Evolutionary conservation across 345 rosid genomes (phyloP), one percentile per base, ranked within the genome.

Genomic region (Acer campestre): DNA sequence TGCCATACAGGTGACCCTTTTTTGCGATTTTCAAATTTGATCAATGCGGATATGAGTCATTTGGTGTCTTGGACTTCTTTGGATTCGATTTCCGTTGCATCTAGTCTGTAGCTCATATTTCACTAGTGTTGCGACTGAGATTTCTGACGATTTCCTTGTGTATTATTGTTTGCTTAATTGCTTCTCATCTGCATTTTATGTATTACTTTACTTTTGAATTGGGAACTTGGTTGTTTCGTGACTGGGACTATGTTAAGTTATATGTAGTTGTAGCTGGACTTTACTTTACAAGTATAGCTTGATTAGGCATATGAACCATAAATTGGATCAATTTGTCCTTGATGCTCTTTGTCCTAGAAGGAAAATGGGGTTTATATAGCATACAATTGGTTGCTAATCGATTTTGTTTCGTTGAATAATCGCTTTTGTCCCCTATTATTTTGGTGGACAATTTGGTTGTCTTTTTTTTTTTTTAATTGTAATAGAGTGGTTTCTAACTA

Each of bases 1-100:
- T 66, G 97, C 92, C 62, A 7, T 96, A 72, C 98, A 94, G 93
- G 99, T 92, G 70, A 62, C 29, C 16, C 8, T 12, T 72, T 14
- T 61, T 46, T 62, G 17, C 2, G 71, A 51, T 53, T 67, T 64
- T 22, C 7, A 73, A 23, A 16, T 61, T 64, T 66, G 59, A 22
- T 61, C 42, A 78, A 73, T 80, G 77, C 25, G 20, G 16, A 22
- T 23, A 31, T 38, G 9, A 48, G 8, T 73, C 46, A 6, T 74
- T 55, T 70, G 35, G 12, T 40, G 40, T 70, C 12, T 35, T 18
- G 56, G 75, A 53, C 2, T 64, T 53, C 69, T n/a, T 48, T 14
- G 69, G 46, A 20, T 51, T 10, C 72, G 49, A 29, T 14, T 22
- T 76, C 69, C 56, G 59, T 40, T 10, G 40, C 23, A 6, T 31